Conservation (phyloP, 345 rosid species). For the Acer negundo region DNA sequence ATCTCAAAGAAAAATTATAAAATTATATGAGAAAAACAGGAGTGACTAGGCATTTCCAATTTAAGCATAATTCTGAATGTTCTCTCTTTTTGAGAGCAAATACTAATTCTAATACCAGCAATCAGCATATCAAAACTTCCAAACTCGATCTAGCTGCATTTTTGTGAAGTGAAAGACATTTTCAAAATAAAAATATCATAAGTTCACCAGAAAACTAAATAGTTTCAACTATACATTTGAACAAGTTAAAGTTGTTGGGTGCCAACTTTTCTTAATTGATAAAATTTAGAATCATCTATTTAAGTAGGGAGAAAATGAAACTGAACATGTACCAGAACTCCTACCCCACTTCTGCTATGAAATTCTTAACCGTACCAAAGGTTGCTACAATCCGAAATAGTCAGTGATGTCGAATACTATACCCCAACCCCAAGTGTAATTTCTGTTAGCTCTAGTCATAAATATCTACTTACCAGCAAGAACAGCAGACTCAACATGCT, state of each 20-base stretch:
- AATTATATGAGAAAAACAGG: neutral
- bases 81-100: neutral
- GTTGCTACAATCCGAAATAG: constrained; percentile 9
- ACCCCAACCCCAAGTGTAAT: neutral
- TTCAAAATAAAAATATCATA: neutral
- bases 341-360: neutral
- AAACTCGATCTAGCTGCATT: neutral
- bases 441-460: constrained; percentile 6
- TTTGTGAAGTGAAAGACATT: neutral
- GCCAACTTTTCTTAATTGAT: neutral
- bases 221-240: neutral
- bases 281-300: neutral
- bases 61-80: neutral
- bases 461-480: constrained; percentile 19
- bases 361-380: neutral
- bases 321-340: neutral
- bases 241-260: neutral
- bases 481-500: constrained; percentile 35
- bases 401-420: neutral
- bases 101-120: neutral
- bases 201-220: neutral
- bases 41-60: neutral
- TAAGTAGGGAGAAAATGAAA: neutral
- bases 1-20: neutral
- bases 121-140: neutral